phyloP scores from a whole-genome alignment of 331 rosid genomes.

The Arachis monticola region DNA sequence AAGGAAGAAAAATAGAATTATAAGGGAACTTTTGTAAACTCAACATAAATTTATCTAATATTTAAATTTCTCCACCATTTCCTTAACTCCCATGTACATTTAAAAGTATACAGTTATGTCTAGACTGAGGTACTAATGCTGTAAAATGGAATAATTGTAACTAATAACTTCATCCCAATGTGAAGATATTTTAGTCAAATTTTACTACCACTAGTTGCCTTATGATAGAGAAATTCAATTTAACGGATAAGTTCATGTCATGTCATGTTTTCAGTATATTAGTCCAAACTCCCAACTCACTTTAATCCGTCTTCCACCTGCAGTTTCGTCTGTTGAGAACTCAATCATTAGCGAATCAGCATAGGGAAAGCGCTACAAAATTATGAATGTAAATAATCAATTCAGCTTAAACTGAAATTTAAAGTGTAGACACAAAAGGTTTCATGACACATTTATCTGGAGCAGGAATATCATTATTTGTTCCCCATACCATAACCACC shows the following conservation, averaged over 20 bases:
- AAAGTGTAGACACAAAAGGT: background rate
- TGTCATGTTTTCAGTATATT: slow-evolving; percentile 8
- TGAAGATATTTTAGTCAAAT: slow-evolving; percentile 2
- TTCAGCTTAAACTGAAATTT: slow-evolving; percentile 8
- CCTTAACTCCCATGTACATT: too few species aligned
- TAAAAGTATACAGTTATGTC: too few species aligned
- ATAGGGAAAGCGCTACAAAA: background rate
- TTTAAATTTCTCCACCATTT: too few species aligned
- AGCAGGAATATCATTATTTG: background rate
- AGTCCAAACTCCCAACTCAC: background rate
- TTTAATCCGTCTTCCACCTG: background rate
- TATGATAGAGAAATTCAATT: slow-evolving; percentile 3
- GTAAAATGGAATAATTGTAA: too few species aligned
- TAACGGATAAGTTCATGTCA: background rate
- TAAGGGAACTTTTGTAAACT: too few species aligned
- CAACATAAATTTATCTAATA: too few species aligned
- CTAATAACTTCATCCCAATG: slow-evolving; percentile 1
- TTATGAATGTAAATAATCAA: background rate
- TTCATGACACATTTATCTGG: slow-evolving; percentile 14
- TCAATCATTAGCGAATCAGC: background rate
- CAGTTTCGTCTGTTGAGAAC: slow-evolving; percentile 18
- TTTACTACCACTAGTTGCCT: background rate
- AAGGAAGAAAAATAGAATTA: too few species aligned
- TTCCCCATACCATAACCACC: background rate
- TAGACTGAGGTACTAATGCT: too few species aligned